These are phyloP conservation scores for Eucalyptus sp. DNA, from an alignment of 345 rosid species.

Conservation along the genomic window DNA sequence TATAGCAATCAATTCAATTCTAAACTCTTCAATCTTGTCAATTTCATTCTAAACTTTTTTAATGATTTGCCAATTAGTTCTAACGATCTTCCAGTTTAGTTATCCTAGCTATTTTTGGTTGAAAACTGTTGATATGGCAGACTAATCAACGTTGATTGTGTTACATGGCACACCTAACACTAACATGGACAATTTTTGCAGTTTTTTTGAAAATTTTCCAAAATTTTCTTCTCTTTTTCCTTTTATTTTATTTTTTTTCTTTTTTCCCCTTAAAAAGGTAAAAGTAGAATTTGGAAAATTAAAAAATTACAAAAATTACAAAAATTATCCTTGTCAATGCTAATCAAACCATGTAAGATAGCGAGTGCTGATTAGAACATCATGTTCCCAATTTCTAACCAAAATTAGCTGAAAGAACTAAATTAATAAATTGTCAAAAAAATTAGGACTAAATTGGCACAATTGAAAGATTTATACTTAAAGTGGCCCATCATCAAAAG, in stretches of 20 bases:
- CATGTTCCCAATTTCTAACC: background rate
- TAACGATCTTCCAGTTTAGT: no score
- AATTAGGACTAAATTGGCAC: background rate
- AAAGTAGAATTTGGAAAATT: no score
- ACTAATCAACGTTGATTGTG: background rate
- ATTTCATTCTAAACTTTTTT: no score
- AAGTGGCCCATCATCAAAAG: no score
- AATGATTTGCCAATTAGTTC: no score
- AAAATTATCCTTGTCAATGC: background rate
- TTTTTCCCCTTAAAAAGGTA: no score
- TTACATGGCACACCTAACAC: background rate
- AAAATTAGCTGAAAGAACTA: background rate
- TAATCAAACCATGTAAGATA: background rate
- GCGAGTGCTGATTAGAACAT: background rate
- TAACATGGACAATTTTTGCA: no score
- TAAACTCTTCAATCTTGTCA: background rate
- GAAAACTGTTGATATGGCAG: background rate
- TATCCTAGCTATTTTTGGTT: background rate
- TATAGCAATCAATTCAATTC: rapidly evolving
- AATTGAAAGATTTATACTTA: no score
- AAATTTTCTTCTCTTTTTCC: background rate
- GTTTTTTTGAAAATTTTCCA: rapidly evolving
- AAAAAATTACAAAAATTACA: no score
- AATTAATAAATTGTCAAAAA: no score
- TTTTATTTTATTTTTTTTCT: no score